Evolutionary conservation across 805 yeast genomes (phyloP).

Genomic region (Diddensiella santjacobensis): DNA sequence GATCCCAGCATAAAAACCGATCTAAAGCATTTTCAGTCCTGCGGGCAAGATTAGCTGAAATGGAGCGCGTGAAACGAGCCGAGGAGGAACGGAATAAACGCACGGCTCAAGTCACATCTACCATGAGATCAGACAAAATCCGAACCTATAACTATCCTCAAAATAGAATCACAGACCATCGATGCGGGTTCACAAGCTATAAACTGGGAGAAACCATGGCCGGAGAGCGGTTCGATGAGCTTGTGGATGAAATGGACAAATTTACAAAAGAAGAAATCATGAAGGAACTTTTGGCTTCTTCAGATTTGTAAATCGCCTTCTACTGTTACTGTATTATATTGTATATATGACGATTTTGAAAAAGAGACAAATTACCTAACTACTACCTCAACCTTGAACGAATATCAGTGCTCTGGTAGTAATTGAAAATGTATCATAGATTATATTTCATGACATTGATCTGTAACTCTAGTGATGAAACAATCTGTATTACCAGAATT

Average conservation of each 20-base stretch:
- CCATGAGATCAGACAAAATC: constrained; percentile 89
- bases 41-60: constrained; percentile 79
- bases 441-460: too few species aligned
- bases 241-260: constrained; percentile 50
- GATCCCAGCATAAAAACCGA: constrained; percentile 91
- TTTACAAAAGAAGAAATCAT: constrained; percentile 46
- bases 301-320: too few species aligned
- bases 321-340: too few species aligned
- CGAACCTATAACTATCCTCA: constrained; percentile 93
- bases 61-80: constrained; percentile 61
- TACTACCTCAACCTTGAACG: not conserved
- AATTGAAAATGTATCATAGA: too few species aligned
- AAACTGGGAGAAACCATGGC: constrained; percentile 65
- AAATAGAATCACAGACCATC: constrained; percentile 88
- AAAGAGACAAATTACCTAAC: too few species aligned
- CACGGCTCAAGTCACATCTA: constrained; percentile 78
- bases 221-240: constrained; percentile 55
- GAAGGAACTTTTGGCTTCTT: constrained; percentile 35
- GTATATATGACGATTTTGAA: too few species aligned
- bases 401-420: too few species aligned
- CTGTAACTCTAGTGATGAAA: too few species aligned
- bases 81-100: constrained; percentile 64
- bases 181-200: constrained; percentile 77
- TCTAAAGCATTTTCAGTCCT: constrained; percentile 86
- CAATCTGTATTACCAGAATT: too few species aligned